Base-by-base conservation (phyloP, 495 filamentous ascomycete genomes). In the Aspergillus incahuasiensis region DNA sequence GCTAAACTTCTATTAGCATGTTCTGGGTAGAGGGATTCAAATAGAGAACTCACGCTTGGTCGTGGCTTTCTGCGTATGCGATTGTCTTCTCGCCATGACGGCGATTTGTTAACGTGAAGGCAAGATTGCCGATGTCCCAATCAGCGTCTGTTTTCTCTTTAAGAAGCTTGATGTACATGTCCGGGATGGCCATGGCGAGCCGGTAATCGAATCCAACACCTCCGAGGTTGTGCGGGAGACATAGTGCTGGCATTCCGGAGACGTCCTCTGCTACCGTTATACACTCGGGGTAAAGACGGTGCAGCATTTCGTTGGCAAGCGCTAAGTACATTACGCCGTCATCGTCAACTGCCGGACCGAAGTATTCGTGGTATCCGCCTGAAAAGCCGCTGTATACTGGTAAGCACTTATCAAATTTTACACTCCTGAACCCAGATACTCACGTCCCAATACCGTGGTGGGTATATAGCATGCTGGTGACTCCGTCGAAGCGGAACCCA, bases 371-470 rank as follows among this genome's bases (percentile, higher is more conserved):
- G 63, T 98, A 98, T 21, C 95, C 94, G 55, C 94, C 94, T 9
- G 92, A 97, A 69, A 98, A 98, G 41, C 95, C 94, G 45, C 91
- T 97, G 42, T 5, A 24, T 35, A 21, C 56, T 54, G 59, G 55
- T 48, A 8, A 56, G 54, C 24, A 19, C 7, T 19, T 2, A 12
- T 15, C 16, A 35, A 12, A 24, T 9, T 49, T 39, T 9, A 12
- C 6, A 6, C 2, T 19, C 12, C 24, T 19, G 46, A 43, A 15
- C 15, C 24, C 16, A 32, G 28, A 11, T 21, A 89, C 90, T 77
- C 78, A 96, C 91, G 90, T 92, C 81, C 95, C 94, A 73, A 98
- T 97, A 32, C 94, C 94, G 68, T 98, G 94, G 68, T 98, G 92
- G 12, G 74, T 74, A 68, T 98, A 98, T 54, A 98, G 86, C 88